Percentiles rank a stretch among this genome's conserved stretches.
Conservation (phyloP, 768 basidiomycete genomes). For the Pluteus cervinus region DNA sequence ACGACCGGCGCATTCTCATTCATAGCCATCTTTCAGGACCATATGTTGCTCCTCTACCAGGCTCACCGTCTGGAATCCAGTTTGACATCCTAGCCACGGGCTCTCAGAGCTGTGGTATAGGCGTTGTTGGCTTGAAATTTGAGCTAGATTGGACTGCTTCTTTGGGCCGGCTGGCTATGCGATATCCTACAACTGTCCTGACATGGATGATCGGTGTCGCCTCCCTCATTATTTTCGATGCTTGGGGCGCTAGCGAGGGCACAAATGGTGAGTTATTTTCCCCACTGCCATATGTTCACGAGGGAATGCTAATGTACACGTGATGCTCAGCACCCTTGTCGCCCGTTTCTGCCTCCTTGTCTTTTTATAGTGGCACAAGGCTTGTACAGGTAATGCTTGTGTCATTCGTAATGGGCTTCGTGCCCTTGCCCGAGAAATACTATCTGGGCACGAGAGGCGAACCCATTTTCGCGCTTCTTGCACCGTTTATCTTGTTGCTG, state of each 20-base stretch:
- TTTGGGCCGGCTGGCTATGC: constrained; percentile 59
- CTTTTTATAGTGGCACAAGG: constrained; percentile 29
- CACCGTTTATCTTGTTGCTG: constrained; percentile 50
- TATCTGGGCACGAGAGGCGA: constrained; percentile 59
- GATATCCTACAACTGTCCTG: constrained; percentile 69
- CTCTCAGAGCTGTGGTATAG: no score
- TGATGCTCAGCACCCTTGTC: constrained; percentile 34
- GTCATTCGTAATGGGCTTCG: constrained; percentile 39
- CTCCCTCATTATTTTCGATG: constrained; percentile 47
- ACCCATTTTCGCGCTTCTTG: constrained; percentile 40
- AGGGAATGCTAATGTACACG: background rate
- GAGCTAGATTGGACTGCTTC: constrained; percentile 67
- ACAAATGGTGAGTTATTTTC: constrained; percentile 16
- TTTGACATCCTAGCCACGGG: no score
- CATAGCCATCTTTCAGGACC: constrained; percentile 70
- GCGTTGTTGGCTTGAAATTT: no score
- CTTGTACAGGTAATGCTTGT: constrained; percentile 36
- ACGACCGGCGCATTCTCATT: constrained; percentile 39
- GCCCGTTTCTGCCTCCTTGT: constrained; percentile 43
- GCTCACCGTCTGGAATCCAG: no score
- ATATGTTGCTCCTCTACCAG: constrained; percentile 40
- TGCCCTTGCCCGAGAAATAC: constrained; percentile 51
- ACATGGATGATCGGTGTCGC: constrained; percentile 76
- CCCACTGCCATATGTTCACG: background rate
- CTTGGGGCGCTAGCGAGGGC: constrained; percentile 35